Evolutionary conservation across 2,329 filamentous ascomycete genomes (phyloP), one percentile per base, ranked within the genome.

Genomic region (Coleophoma eucalyptorum): DNA sequence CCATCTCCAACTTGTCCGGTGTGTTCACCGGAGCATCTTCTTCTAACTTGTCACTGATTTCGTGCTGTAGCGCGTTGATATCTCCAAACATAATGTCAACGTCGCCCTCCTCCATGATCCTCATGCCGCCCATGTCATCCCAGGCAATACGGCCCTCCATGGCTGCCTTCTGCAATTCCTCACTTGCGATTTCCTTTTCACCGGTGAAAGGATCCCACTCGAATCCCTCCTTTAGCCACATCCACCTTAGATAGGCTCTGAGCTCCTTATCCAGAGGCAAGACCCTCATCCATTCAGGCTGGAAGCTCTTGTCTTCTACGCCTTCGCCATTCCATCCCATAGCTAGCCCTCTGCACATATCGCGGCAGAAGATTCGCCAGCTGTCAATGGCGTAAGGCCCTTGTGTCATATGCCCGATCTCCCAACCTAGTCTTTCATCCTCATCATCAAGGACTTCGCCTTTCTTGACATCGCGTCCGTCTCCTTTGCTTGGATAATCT

Each of bases 291-390:
- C 92, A 97, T 68, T 97, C 92, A 0, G 90, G 89, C 60, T 90
- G 84, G 63, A 92, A 90, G 13, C 74, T 72, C 10, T 61, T 43
- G 31, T 65, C 62, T 2, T 48, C 49, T 53, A 62, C 70, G 56
- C 58, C 79, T 64, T 69, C 73, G 1, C 87, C 87, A 60, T 83
- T 84, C 80, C 86, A 90, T 55, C 85, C 81, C 10, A 70, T 65
- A 1, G 86, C 82, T 16, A 84, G 67, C 0, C 83, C 86, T 7
- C 91, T 79, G 20, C 96, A 67, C 32, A 78, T 75, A 65, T 97
- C 92, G 2, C 92, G 82, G 65, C 90, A 96, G 68, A 97, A 97
- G 56, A 97, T 96, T 3, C 92, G 83, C 89, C 90, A 97, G 63
- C 87, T 92, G 67, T 97, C 92, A 45, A 93, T 74, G 0, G 90